A percentile compares a stretch with the other conserved stretches of the same genome.
Evolutionary conservation across 164 flowering plant species (phyloP).

Genomic region (Brasenia schreberi): DNA sequence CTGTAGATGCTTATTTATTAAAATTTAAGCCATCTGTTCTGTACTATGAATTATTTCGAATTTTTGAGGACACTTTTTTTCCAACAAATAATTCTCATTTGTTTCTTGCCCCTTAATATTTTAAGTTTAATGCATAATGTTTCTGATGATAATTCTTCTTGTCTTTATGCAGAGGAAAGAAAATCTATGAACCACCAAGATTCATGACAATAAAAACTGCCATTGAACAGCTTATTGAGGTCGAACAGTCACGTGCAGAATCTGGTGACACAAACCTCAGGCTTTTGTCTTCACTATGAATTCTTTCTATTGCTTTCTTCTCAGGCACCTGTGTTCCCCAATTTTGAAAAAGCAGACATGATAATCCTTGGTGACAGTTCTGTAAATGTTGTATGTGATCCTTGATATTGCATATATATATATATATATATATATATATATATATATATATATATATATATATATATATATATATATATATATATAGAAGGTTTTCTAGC

Average conservation of each 20-base stretch:
- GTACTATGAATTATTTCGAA: not conserved
- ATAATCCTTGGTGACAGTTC: too few relatives aligned
- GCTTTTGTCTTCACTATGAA: too few relatives aligned
- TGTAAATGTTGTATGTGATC: too few relatives aligned
- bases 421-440: too few relatives aligned
- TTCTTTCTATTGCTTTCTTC: not conserved
- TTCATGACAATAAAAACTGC: slow-evolving; percentile 81
- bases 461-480: too few relatives aligned
- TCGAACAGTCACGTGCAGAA: slow-evolving; percentile 41
- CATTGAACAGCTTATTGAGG: slow-evolving; percentile 89
- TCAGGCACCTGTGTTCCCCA: not conserved
- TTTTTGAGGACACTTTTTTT: too few relatives aligned
- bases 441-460: too few relatives aligned
- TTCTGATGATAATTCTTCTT: not conserved
- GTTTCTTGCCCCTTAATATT: not conserved
- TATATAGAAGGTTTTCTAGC: too few relatives aligned
- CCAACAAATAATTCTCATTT: not conserved
- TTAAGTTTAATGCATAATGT: not conserved
- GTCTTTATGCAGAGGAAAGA: slow-evolving; percentile 50
- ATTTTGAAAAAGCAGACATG: too few relatives aligned
- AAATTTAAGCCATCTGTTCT: not conserved
- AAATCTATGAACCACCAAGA: slow-evolving; percentile 77
- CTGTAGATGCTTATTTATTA: too few relatives aligned
- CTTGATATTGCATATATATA: too few relatives aligned
- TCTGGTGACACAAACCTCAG: slow-evolving; percentile 31